Evolutionary conservation across 306 rosid genomes (phyloP).

Genomic region (Oemleria cerasiformis): DNA sequence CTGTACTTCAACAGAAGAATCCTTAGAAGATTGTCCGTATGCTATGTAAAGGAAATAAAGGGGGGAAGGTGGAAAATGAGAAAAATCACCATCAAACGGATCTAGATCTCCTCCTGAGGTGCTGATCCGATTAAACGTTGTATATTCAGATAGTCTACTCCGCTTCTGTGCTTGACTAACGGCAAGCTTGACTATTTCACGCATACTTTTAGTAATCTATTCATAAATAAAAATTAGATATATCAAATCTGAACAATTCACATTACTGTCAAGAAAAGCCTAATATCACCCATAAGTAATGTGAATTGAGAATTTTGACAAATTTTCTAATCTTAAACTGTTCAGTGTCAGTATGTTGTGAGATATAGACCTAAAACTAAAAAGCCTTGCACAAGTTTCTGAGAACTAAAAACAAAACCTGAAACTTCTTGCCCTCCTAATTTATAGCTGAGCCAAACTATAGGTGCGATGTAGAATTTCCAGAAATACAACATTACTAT

Average conservation of each 20-base stretch:
- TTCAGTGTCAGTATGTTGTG: neutral
- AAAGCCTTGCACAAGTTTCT: slow-evolving; percentile 2
- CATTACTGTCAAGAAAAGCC: slow-evolving; percentile 23
- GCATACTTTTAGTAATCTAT: slow-evolving; percentile 77
- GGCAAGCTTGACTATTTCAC: slow-evolving; percentile 86
- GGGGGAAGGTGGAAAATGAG: slow-evolving; percentile 5
- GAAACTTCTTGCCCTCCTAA: neutral
- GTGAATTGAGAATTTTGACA: neutral
- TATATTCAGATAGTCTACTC: slow-evolving; percentile 63
- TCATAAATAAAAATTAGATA: too few relatives aligned
- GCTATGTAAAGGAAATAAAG: neutral
- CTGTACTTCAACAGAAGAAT: slow-evolving; percentile 41
- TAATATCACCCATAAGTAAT: neutral
- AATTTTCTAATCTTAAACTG: neutral
- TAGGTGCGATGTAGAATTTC: neutral
- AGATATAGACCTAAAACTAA: neutral
- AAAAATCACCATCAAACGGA: slow-evolving; percentile 76
- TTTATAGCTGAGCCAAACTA: neutral
- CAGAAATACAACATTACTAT: neutral
- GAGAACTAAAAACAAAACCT: neutral
- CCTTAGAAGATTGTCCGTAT: slow-evolving; percentile 13
- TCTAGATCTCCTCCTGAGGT: slow-evolving; percentile 68
- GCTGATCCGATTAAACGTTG: slow-evolving; percentile 69
- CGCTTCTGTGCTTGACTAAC: slow-evolving; percentile 82
- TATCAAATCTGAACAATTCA: slow-evolving; percentile 4